Base-by-base conservation (phyloP, 2,329 filamentous ascomycete species). In the Lizonia empirigonia region DNA sequence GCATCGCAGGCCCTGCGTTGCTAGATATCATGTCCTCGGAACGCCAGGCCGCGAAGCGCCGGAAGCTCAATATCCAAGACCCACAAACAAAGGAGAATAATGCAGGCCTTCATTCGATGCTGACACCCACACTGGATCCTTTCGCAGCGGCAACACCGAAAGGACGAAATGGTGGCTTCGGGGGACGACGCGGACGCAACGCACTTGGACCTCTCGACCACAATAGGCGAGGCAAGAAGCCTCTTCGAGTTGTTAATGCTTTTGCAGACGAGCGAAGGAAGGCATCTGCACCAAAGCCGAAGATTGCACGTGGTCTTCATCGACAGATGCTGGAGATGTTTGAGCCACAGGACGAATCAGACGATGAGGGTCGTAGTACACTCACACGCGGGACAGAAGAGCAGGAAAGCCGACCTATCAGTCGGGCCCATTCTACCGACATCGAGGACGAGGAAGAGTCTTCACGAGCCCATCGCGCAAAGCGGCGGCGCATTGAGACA, bases 291-390 rank as follows among this genome's bases (percentile, higher is more conserved):
- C 82, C 74, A 63, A 83, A 56, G 68, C 81, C 68, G 69, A 86
- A 85, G 55, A 82, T 85, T 19, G 78, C 81, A 13, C 85, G 91
- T 44, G 89, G 90, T 6, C 80, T 97, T 15, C 91, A 96, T 69
- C 88, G 96, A 74, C 84, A 86, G 26, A 79, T 94, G 55, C 83
- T 88, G 58, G 83, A 87, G 58, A 83, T 88, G 67, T 84, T 88
- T 55, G 89, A 88, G 56, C 87, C 90, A 33, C 89, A 88, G 29
- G 90, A 97, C 70, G 95, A 91, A 0, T 92, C 96, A 58, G 92
- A 80, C 47, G 78, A 95, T 60, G 91, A 97, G 57, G 83, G 83
- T 37, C 76, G 80, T 40, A 87, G 83, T 26, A 85, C 88, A 10
- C 74, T 86, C 39, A 84, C 83, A 10, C 82, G 87, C 36, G 91